Percentiles rank a stretch among this genome's conserved stretches.
Evolutionary conservation across 2,329 filamentous ascomycete species (phyloP).

Genomic region (Curvularia sp.): DNA sequence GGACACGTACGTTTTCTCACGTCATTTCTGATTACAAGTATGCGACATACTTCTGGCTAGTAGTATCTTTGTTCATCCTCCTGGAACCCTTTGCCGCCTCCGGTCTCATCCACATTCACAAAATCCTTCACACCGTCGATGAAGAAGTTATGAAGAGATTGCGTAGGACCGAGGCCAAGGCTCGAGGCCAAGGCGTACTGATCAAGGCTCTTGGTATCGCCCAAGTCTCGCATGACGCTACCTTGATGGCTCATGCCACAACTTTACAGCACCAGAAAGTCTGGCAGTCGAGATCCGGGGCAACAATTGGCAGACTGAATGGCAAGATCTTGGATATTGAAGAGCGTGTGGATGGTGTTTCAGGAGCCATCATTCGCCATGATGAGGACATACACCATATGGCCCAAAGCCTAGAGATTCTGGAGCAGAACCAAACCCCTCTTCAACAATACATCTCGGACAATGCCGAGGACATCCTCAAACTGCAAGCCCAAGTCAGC

Average conservation of each 20-base stretch:
- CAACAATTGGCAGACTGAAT: not conserved
- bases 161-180: not conserved
- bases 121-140: not conserved
- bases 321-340: not conserved
- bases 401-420: not conserved
- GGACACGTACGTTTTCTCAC: fast-evolving
- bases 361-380: not conserved
- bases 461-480: not conserved
- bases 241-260: not conserved
- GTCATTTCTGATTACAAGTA: not conserved
- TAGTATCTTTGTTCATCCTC: not conserved
- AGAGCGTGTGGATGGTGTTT: not conserved
- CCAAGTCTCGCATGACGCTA: not conserved
- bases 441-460: not conserved
- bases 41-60: not conserved
- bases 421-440: not conserved
- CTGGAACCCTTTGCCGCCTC: not conserved
- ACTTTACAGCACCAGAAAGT: not conserved
- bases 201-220: not conserved
- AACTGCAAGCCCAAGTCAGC: not conserved
- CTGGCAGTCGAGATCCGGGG: not conserved
- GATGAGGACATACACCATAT: not conserved
- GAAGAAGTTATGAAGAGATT: not conserved
- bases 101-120: not conserved
- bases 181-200: not conserved